A percentile compares a stretch with the other conserved stretches of the same genome.
Evolutionary conservation across 2,329 filamentous ascomycete species (phyloP).

Genomic region (Tothia fuscella): DNA sequence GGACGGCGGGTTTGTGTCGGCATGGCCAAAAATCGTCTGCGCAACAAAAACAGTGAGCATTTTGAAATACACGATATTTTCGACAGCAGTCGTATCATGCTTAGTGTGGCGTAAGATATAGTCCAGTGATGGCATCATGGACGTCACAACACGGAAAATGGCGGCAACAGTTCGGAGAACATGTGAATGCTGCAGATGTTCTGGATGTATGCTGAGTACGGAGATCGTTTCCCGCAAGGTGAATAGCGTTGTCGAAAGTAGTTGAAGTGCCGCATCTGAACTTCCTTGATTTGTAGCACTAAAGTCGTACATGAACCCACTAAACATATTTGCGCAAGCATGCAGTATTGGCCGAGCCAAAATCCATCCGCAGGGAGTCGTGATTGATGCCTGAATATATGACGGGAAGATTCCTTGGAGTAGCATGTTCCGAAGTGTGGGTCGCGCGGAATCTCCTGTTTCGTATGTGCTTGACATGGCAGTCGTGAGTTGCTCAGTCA

Average conservation of each 20-base stretch:
- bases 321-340: slow-evolving; percentile 31
- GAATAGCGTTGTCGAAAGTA: slow-evolving; percentile 28
- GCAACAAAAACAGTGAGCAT: slow-evolving; percentile 25
- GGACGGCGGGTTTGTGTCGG: slow-evolving; percentile 1
- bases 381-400: slow-evolving; percentile 40
- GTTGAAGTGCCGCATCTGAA: slow-evolving; percentile 24
- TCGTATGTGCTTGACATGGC: slow-evolving; percentile 37
- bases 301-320: slow-evolving; percentile 34
- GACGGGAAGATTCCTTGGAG: slow-evolving; percentile 44
- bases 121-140: slow-evolving; percentile 31
- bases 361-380: slow-evolving; percentile 37
- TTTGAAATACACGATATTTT: slow-evolving; percentile 28
- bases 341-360: slow-evolving; percentile 40
- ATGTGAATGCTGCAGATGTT: slow-evolving; percentile 26
- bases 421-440: slow-evolving; percentile 39
- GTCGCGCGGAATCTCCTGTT: slow-evolving; percentile 23
- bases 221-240: slow-evolving; percentile 24
- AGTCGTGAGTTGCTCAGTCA: slow-evolving; percentile 40
- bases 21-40: background rate
- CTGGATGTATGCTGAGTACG: slow-evolving; percentile 22
- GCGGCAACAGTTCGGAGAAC: slow-evolving; percentile 27
- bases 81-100: slow-evolving; percentile 16
- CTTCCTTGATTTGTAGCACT: slow-evolving; percentile 29
- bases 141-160: slow-evolving; percentile 30
- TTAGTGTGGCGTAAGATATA: slow-evolving; percentile 32